phyloP scores from a whole-genome alignment of 495 filamentous ascomycete genomes.

The Aspergillus bertholletiae region DNA sequence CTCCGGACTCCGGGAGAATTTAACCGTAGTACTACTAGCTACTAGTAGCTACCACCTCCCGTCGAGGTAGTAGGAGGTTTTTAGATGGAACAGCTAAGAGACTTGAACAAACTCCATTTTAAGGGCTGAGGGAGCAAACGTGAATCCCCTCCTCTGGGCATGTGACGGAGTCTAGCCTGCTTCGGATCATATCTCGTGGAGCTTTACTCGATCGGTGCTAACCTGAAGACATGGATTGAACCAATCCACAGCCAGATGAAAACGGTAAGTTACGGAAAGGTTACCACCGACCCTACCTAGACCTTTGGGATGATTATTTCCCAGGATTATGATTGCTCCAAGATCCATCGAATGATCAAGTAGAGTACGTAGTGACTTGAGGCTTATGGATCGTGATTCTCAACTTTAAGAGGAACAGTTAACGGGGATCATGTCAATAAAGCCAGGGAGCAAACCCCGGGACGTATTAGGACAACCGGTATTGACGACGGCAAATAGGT shows the following conservation, averaged over 20 bases:
- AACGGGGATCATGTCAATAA: not conserved
- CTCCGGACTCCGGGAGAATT: not conserved
- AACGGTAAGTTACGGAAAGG: not conserved
- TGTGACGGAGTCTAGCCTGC: not conserved
- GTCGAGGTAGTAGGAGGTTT: too few species aligned
- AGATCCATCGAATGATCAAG: not conserved
- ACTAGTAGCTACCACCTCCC: not conserved
- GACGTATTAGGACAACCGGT: not conserved
- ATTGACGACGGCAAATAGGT: slow-evolving; percentile 1
- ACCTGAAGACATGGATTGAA: not conserved
- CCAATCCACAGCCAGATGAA: not conserved
- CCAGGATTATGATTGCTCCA: not conserved
- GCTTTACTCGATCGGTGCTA: not conserved
- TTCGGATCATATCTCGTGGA: not conserved
- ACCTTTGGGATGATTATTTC: not conserved
- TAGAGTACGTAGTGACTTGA: not conserved
- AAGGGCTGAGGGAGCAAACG: not conserved
- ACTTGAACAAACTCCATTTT: not conserved
- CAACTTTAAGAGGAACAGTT: not conserved
- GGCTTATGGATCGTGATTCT: not conserved
- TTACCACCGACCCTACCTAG: too few species aligned
- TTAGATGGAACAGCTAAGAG: not conserved
- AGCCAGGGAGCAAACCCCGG: not conserved
- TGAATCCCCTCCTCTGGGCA: not conserved
- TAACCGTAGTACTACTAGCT: not conserved